Percentiles rank a stretch among this genome's conserved stretches.
Conservation (phyloP, 2,329 filamentous ascomycete species). For the Alternaria triticina region DNA sequence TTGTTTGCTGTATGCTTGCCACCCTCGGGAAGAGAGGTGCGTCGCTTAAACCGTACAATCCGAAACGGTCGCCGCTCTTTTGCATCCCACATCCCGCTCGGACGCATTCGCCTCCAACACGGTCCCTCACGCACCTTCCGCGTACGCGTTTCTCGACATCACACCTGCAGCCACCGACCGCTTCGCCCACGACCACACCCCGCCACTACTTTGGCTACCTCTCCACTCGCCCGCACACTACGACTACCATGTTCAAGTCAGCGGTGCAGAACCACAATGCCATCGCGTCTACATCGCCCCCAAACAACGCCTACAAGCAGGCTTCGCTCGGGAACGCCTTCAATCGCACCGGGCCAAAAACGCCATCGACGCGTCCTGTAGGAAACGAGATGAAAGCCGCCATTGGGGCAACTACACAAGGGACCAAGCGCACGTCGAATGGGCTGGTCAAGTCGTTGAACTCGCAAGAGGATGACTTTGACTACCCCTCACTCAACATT, state of each 20-base stretch:
- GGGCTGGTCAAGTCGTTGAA: slow-evolving; percentile 54
- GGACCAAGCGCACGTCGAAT: slow-evolving; percentile 55
- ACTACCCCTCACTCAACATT: slow-evolving; percentile 37
- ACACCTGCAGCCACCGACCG: background rate
- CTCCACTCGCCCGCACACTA: slow-evolving; percentile 22
- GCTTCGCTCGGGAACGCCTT: slow-evolving; percentile 49
- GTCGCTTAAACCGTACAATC: slow-evolving; percentile 40
- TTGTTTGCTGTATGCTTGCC: slow-evolving; percentile 50
- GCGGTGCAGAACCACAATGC: slow-evolving; percentile 51
- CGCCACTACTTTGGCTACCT: slow-evolving; percentile 24
- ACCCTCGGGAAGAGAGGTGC: slow-evolving; percentile 37
- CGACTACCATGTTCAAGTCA: slow-evolving; percentile 47
- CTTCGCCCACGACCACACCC: slow-evolving; percentile 1
- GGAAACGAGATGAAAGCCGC: slow-evolving; percentile 42
- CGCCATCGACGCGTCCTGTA: slow-evolving; percentile 37
- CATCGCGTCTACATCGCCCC: slow-evolving; percentile 31
- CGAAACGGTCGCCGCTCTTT: slow-evolving; percentile 26
- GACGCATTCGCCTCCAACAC: slow-evolving; percentile 26
- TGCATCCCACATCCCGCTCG: slow-evolving; percentile 21
- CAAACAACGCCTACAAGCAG: slow-evolving; percentile 34
- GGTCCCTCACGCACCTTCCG: slow-evolving; percentile 8
- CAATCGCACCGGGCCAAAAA: slow-evolving; percentile 44
- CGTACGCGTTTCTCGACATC: slow-evolving; percentile 23
- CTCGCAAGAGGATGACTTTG: slow-evolving; percentile 42
- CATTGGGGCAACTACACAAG: slow-evolving; percentile 29